Percentiles rank a stretch among this genome's conserved stretches.
Evolutionary conservation across 345 rosid genomes (phyloP).

Genomic region (Pistacia integerrima): DNA sequence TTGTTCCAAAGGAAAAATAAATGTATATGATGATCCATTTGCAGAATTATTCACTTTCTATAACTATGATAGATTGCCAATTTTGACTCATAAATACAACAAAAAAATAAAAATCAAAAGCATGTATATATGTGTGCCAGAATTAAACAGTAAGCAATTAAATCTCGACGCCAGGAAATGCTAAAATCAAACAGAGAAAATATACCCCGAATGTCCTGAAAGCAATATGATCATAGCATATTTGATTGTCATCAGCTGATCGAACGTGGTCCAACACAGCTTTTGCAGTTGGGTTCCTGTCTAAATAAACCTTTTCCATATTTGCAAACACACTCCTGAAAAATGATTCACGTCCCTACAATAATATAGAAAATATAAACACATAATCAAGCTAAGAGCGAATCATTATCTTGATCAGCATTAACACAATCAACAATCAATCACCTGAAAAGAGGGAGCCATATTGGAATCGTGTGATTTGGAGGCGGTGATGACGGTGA

Average conservation of each 20-base stretch:
- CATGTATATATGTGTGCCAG: background rate
- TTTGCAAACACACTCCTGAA: constrained; percentile 64
- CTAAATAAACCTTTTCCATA: constrained; percentile 73
- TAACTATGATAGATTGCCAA: background rate
- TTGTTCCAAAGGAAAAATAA: background rate
- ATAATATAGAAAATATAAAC: background rate
- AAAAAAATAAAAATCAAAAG: too few relatives aligned
- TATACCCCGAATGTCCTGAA: constrained; percentile 92
- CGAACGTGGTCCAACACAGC: constrained; percentile 70
- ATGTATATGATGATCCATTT: constrained; percentile 1
- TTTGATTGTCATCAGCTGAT: constrained; percentile 47
- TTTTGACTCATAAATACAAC: background rate
- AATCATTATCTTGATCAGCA: background rate
- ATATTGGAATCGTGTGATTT: constrained; percentile 23
- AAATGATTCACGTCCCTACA: constrained; percentile 62
- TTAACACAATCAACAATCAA: background rate
- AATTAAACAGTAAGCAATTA: background rate
- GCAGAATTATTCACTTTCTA: background rate
- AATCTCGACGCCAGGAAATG: background rate
- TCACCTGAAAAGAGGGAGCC: constrained; percentile 38
- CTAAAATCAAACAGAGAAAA: background rate
- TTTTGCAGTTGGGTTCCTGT: constrained; percentile 83
- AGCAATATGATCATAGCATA: constrained; percentile 92
- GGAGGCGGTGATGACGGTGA: constrained; percentile 35
- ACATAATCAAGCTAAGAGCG: background rate